A percentile compares a stretch with the other conserved stretches of the same genome.
These are phyloP conservation scores for Catenaria anguillulae DNA, from an alignment of 371 early-diverging fungal genomes.

Conservation along the genomic window DNA sequence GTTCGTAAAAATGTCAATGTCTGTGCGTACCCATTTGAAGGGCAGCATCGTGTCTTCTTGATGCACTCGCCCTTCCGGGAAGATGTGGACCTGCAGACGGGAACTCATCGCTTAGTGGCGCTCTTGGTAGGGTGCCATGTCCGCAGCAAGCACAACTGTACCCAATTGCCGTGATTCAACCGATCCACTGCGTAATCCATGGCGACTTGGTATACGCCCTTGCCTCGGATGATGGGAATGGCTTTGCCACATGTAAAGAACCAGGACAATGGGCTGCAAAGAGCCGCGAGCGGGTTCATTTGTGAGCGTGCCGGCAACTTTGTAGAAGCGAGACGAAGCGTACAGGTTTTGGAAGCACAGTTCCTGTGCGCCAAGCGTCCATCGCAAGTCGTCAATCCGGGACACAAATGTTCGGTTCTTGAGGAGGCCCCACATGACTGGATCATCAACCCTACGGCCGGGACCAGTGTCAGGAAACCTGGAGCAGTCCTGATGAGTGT, in stretches of 20 bases:
- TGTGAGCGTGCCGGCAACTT: not conserved
- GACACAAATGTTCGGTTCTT: constrained; percentile 33
- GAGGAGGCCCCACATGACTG: constrained; percentile 60
- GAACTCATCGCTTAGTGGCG: too few species aligned
- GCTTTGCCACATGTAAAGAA: constrained; percentile 68
- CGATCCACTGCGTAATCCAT: constrained; percentile 53
- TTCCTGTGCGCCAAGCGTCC: constrained; percentile 75
- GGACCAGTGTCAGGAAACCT: constrained; percentile 14
- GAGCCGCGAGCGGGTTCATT: not conserved
- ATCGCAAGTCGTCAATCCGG: constrained; percentile 39
- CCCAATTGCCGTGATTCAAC: constrained; percentile 44
- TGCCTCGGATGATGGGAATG: constrained; percentile 67
- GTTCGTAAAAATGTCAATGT: constrained; percentile 53
- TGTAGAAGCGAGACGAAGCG: constrained; percentile 10
- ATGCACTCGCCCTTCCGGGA: constrained; percentile 66
- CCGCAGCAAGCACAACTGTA: too few species aligned
- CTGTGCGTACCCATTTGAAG: constrained; percentile 46
- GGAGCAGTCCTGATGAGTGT: not conserved
- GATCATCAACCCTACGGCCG: constrained; percentile 74
- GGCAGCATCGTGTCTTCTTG: constrained; percentile 45
- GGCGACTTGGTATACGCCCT: constrained; percentile 68
- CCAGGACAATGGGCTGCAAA: constrained; percentile 30
- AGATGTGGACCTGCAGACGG: constrained; percentile 64
- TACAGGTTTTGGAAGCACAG: constrained; percentile 59
- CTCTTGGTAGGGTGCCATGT: too few species aligned